These are phyloP conservation scores for Myriangium duriaei DNA, from an alignment of 2,329 filamentous ascomycete genomes.

Conservation along the genomic window DNA sequence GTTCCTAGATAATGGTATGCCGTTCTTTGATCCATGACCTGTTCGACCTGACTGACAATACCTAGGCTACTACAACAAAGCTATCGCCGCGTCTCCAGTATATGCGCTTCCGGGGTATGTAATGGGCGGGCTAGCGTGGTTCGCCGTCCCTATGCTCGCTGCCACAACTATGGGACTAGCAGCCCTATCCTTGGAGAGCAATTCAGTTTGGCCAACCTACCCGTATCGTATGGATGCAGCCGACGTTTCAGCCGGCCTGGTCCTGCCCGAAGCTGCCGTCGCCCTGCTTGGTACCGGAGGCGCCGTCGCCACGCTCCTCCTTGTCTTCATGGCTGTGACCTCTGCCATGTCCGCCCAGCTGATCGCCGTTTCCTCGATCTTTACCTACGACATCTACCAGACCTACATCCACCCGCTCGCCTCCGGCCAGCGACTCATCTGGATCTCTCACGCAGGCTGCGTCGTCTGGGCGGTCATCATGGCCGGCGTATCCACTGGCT, in stretches of 20 bases:
- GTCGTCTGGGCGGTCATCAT: conserved; percentile 66
- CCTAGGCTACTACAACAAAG: conserved; percentile 73
- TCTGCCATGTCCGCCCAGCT: conserved; percentile 71
- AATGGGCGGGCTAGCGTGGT: conserved; percentile 77
- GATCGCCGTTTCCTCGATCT: conserved; percentile 77
- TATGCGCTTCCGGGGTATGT: conserved; percentile 82
- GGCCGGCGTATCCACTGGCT: conserved; percentile 63
- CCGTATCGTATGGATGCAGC: conserved; percentile 57
- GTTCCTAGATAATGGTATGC: conserved; percentile 60
- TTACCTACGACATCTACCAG: conserved; percentile 75
- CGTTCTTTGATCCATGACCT: too few relatives aligned
- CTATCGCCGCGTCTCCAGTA: conserved; percentile 74
- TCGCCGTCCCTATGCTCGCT: conserved; percentile 81
- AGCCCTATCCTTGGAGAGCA: conserved; percentile 65
- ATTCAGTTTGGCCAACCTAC: conserved; percentile 58
- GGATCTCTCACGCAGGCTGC: conserved; percentile 63
- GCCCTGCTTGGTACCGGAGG: conserved; percentile 72
- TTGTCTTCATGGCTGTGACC: conserved; percentile 86
- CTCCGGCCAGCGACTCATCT: conserved; percentile 63
- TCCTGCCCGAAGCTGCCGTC: conserved; percentile 74
- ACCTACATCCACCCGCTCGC: conserved; percentile 73
- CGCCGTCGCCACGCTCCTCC: conserved; percentile 62
- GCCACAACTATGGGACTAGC: conserved; percentile 81
- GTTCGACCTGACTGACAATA: too few relatives aligned
- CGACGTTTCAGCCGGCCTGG: conserved; percentile 72